A percentile compares a stretch with the other conserved stretches of the same genome.
These are phyloP conservation scores for Helotiales sp. DNA, from an alignment of 2,329 filamentous ascomycete genomes.

Conservation along the genomic window DNA sequence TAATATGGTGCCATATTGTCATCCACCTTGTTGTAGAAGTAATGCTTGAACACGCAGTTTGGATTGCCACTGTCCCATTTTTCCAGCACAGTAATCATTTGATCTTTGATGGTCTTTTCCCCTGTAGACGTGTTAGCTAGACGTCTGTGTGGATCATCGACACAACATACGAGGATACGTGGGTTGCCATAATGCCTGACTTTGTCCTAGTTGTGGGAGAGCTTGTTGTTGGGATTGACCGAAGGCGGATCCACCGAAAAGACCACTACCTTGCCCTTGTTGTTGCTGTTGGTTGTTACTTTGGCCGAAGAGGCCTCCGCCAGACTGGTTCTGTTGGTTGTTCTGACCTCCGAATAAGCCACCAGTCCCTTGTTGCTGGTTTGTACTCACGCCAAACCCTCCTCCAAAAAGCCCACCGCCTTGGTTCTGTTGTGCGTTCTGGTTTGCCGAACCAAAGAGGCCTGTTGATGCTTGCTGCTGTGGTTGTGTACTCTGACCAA, in stretches of 20 bases:
- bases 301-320: no score
- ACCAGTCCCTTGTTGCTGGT: constrained; percentile 6
- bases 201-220: constrained; percentile 32
- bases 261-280: constrained; percentile 8
- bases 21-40: constrained; percentile 85
- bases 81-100: constrained; percentile 67
- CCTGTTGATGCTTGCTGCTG: no score
- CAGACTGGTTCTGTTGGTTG: constrained; percentile 7
- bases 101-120: constrained; percentile 73
- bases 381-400: no score
- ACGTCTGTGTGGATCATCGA: background rate
- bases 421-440: constrained; percentile 14
- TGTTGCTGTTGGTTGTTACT: no score
- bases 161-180: constrained; percentile 31
- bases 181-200: constrained; percentile 32
- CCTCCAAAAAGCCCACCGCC: constrained; percentile 10
- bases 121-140: constrained; percentile 41
- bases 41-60: constrained; percentile 75
- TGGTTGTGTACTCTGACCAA: constrained; percentile 11
- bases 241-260: constrained; percentile 14
- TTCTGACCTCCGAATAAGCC: constrained; percentile 14
- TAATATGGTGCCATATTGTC: constrained; percentile 75
- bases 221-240: constrained; percentile 28
- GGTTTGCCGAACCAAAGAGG: no score
- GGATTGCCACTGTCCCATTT: constrained; percentile 73